Percentiles rank a stretch among this genome's conserved stretches.
Conservation (phyloP, 2,329 filamentous ascomycete genomes). For the Corniculantispora saksenae region DNA sequence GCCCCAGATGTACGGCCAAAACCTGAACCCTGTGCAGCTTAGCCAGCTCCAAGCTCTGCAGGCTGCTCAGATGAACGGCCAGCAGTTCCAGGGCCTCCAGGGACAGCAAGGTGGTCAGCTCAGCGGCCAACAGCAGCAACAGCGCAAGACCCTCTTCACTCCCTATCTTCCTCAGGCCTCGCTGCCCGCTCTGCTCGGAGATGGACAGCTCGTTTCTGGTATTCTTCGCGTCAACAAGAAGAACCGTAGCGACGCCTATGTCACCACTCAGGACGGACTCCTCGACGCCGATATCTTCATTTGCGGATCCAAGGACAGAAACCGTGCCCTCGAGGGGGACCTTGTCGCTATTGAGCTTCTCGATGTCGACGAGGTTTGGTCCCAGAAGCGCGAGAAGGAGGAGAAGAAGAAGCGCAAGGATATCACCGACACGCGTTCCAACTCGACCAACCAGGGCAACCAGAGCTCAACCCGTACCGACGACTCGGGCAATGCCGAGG, state of each 20-base stretch:
- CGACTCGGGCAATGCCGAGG: constrained; percentile 66
- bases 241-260: constrained; percentile 97
- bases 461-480: constrained; percentile 64
- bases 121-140: constrained; percentile 75
- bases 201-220: constrained; percentile 93
- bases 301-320: constrained; percentile 97
- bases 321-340: constrained; percentile 93
- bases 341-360: constrained; percentile 93
- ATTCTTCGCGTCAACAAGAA: constrained; percentile 99
- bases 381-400: constrained; percentile 98
- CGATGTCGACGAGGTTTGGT: constrained; percentile 97
- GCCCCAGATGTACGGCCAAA: constrained; percentile 84
- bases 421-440: constrained; percentile 85
- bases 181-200: constrained; percentile 82
- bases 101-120: constrained; percentile 70
- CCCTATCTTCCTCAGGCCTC: constrained; percentile 95
- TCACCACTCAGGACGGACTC: constrained; percentile 82
- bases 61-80: constrained; percentile 78
- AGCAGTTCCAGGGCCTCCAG: constrained; percentile 68
- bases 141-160: constrained; percentile 97
- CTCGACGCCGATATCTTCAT: constrained; percentile 99
- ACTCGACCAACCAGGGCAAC: constrained; percentile 71
- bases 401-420: constrained; percentile 99
- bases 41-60: constrained; percentile 91
- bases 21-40: constrained; percentile 84